Conservation (phyloP, 2,329 filamentous ascomycete species). For the Trichoderma sp. region DNA sequence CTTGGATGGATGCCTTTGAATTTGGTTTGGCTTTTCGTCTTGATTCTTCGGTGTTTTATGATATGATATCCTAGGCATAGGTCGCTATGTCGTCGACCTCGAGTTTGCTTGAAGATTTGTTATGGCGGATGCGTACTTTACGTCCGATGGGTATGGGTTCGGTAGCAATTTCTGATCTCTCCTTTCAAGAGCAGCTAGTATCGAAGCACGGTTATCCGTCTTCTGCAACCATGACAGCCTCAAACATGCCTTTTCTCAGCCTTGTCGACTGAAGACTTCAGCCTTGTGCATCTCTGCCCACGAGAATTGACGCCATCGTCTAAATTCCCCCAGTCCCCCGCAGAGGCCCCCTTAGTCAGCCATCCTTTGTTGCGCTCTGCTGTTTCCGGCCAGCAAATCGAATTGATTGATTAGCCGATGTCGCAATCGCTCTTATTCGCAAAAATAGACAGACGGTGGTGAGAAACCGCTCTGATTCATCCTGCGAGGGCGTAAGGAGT, state of each 20-base stretch:
- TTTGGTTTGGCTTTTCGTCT: no score
- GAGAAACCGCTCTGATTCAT: background rate
- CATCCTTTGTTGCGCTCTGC: background rate
- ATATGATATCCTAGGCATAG: no score
- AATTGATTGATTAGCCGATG: constrained; percentile 24
- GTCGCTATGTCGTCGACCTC: no score
- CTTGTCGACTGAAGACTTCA: background rate
- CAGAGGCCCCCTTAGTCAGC: constrained; percentile 15
- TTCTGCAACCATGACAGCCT: background rate
- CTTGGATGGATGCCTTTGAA: no score
- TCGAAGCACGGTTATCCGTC: no score
- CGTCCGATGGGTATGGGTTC: no score
- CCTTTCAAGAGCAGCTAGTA: no score
- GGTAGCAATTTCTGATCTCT: no score
- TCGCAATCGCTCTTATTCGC: constrained; percentile 24
- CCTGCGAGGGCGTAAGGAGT: background rate
- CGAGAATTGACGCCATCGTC: constrained; percentile 28
- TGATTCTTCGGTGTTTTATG: no score
- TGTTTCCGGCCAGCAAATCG: background rate
- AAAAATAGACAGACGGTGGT: background rate
- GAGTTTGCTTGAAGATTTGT: no score
- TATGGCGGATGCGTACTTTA: no score
- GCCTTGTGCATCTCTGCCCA: background rate
- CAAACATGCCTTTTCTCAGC: background rate
- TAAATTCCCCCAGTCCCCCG: constrained; percentile 8